Percentiles rank a stretch among this genome's conserved stretches.
phyloP scores from a whole-genome alignment of 1,284 basidiomycete genomes.

The Psilocybe mexicana region DNA sequence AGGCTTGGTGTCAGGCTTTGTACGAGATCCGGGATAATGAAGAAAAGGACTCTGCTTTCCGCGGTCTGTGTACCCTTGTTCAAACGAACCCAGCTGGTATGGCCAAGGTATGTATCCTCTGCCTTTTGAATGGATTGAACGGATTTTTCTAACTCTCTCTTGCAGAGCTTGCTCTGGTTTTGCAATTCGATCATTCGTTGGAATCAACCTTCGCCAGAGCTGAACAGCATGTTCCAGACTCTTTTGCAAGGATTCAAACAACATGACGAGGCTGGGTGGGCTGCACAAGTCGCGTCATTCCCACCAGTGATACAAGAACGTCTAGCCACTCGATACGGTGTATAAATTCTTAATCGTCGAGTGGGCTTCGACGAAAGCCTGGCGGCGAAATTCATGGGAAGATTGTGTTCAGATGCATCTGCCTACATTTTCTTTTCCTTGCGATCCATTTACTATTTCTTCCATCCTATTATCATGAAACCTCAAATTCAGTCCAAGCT shows the following conservation, averaged over 20 bases:
- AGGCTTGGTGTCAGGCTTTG: slow-evolving; percentile 95
- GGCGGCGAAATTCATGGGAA: background rate
- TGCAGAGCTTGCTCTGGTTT: slow-evolving; percentile 89
- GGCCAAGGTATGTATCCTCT: slow-evolving; percentile 63
- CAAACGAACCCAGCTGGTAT: slow-evolving; percentile 92
- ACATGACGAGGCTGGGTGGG: slow-evolving; percentile 79
- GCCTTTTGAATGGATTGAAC: background rate
- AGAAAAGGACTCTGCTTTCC: slow-evolving; percentile 99
- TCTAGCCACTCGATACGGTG: slow-evolving; percentile 73
- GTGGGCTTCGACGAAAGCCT: background rate
- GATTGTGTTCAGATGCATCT: background rate
- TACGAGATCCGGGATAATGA: slow-evolving; percentile 99
- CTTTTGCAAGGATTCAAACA: slow-evolving; percentile 84
- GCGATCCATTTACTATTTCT: slow-evolving; percentile 16
- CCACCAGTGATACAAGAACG: slow-evolving; percentile 80
- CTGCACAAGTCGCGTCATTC: slow-evolving; percentile 72
- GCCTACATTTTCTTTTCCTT: slow-evolving; percentile 7
- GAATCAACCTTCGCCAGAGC: slow-evolving; percentile 85
- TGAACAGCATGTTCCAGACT: slow-evolving; percentile 89
- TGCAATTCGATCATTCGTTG: slow-evolving; percentile 96
- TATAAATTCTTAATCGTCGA: slow-evolving; percentile 41
- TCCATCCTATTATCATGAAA: background rate
- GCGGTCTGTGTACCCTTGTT: slow-evolving; percentile 95
- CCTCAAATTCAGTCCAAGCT: slow-evolving; percentile 11
- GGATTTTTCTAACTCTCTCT: background rate